Evolutionary conservation across 805 yeast species (phyloP).

Genomic region (Grigorovia jiainica): DNA sequence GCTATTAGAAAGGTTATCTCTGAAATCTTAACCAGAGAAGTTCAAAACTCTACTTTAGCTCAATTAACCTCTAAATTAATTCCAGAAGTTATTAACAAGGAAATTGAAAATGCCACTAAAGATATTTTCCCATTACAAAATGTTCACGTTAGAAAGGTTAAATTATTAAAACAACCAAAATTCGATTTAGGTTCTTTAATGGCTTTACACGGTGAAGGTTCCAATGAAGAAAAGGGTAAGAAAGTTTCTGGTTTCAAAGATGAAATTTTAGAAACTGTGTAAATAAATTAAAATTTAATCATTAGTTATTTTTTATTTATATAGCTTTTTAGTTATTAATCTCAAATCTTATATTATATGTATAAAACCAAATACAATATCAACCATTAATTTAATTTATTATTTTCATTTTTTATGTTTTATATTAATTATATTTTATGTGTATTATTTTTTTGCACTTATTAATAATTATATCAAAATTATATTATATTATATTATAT

Average conservation of each 20-base stretch:
- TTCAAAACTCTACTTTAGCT: slow-evolving; percentile 85
- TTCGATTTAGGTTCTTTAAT: slow-evolving; percentile 93
- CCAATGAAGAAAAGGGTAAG: slow-evolving; percentile 93
- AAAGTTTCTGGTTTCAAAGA: slow-evolving; percentile 95
- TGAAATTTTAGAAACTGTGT: slow-evolving; percentile 93
- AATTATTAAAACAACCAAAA: slow-evolving; percentile 96
- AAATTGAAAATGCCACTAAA: slow-evolving; percentile 92
- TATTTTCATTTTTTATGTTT: not conserved
- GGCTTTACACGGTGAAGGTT: slow-evolving; percentile 92
- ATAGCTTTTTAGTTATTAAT: slow-evolving; percentile 1
- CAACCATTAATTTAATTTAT: not conserved
- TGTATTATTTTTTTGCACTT: too few species aligned
- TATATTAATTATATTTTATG: too few species aligned
- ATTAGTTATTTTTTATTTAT: not conserved
- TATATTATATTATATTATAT: too few species aligned
- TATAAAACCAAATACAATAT: slow-evolving; percentile 2
- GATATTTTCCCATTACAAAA: slow-evolving; percentile 95
- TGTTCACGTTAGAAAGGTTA: slow-evolving; percentile 97
- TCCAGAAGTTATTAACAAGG: slow-evolving; percentile 98
- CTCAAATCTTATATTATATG: not conserved
- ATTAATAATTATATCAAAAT: too few species aligned
- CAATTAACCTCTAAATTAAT: slow-evolving; percentile 95
- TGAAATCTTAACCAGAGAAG: slow-evolving; percentile 95
- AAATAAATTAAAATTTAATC: slow-evolving; percentile 27
- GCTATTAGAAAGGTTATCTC: slow-evolving; percentile 94